Conservation (phyloP, 257 asterid species). For the Solanum peruvianum region DNA sequence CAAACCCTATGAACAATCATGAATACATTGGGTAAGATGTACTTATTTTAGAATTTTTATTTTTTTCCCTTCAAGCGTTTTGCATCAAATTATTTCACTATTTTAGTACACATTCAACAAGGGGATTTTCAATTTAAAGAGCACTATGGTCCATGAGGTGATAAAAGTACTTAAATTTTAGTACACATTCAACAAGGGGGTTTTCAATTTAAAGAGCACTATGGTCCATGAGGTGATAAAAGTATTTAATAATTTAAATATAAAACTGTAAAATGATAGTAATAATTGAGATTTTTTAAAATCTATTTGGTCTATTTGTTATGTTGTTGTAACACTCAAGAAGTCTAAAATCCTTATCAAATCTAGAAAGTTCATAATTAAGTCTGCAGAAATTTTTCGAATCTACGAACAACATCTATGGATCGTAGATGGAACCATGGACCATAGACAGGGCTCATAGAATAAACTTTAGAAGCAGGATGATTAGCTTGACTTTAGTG, state of each 20-base stretch:
- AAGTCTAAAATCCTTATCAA: too few species aligned
- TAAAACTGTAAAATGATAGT: too few species aligned
- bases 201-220: not conserved
- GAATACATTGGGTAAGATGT: not conserved
- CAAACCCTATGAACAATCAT: not conserved
- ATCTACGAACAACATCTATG: too few species aligned
- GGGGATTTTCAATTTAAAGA: not conserved
- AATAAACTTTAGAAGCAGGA: too few species aligned
- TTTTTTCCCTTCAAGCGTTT: not conserved
- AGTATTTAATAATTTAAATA: not conserved
- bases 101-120: not conserved
- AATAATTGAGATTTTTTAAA: too few species aligned
- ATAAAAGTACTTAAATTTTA: not conserved
- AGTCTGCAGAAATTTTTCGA: too few species aligned
- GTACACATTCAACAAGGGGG: not conserved
- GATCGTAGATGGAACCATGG: too few species aligned
- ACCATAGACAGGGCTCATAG: too few species aligned
- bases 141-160: not conserved
- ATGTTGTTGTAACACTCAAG: too few species aligned
- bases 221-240: not conserved
- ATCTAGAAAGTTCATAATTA: too few species aligned
- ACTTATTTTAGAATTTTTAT: not conserved
- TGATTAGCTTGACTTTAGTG: too few species aligned
- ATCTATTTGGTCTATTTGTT: too few species aligned
- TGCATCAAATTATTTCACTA: not conserved